These are phyloP conservation scores for Polysphondylium violaceum DNA, from an alignment of 78 protist species.

Conservation along the genomic window DNA sequence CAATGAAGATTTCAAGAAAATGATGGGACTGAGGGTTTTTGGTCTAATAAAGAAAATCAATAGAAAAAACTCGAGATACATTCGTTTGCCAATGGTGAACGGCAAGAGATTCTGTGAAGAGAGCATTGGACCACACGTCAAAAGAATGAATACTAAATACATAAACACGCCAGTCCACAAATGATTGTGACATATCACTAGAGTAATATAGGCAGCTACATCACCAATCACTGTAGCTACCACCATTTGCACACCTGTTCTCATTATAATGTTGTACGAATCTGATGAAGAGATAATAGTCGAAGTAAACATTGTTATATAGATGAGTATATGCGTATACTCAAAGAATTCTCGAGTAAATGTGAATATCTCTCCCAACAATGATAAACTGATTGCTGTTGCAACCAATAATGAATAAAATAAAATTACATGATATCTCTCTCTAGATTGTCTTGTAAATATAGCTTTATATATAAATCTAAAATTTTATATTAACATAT, in stretches of 20 bases:
- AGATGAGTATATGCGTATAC: slow-evolving; percentile 4
- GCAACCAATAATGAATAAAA: slow-evolving; percentile 38
- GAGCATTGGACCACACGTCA: not conserved
- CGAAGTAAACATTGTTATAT: slow-evolving; percentile 1
- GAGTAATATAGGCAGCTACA: not conserved
- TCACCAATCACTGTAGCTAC: slow-evolving; percentile 23
- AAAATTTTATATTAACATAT: too few relatives aligned
- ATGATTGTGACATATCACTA: not conserved
- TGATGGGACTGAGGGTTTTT: not conserved
- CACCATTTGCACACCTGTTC: not conserved
- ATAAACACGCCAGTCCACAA: slow-evolving; percentile 5
- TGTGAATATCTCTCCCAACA: slow-evolving; percentile 1
- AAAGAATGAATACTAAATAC: not conserved
- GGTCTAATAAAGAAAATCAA: slow-evolving; percentile 5
- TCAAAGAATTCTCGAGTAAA: not conserved
- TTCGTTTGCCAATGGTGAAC: slow-evolving; percentile 15
- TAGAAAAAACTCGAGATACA: slow-evolving; percentile 28
- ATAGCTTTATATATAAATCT: slow-evolving; percentile 20
- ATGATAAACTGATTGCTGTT: slow-evolving; percentile 15
- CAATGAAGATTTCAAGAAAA: slow-evolving; percentile 3
- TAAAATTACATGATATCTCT: not conserved
- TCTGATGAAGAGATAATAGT: slow-evolving; percentile 26
- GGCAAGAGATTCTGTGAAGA: not conserved
- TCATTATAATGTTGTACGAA: slow-evolving; percentile 6
- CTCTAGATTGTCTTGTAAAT: not conserved